phyloP scores from a whole-genome alignment of 192 early-diverging fungal species.

The Allomyces javanicus region DNA sequence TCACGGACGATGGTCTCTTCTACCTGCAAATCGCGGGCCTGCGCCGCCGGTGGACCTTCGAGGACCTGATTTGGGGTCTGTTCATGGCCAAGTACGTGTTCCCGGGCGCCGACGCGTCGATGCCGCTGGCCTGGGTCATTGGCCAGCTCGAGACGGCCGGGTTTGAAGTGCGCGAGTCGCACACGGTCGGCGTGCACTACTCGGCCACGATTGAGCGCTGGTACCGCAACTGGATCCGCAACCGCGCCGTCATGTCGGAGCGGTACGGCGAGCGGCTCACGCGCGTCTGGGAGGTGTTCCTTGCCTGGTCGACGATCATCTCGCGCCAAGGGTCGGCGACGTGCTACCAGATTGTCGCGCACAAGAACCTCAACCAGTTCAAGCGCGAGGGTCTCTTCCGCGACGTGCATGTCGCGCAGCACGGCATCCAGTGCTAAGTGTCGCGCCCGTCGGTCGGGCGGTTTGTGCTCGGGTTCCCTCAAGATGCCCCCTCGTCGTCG shows the following conservation, averaged over 20 bases:
- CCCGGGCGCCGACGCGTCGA: constrained; percentile 94
- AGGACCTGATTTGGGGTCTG: constrained; percentile 74
- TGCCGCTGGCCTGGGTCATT: constrained; percentile 87
- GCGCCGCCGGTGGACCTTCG: constrained; percentile 58
- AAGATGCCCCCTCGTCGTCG: too few relatives aligned
- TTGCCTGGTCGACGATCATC: constrained; percentile 88
- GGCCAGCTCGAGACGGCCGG: constrained; percentile 82
- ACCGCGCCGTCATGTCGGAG: constrained; percentile 61
- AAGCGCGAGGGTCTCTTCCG: constrained; percentile 53
- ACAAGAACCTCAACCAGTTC: constrained; percentile 94
- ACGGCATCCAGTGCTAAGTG: neutral
- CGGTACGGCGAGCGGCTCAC: constrained; percentile 82
- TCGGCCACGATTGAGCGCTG: constrained; percentile 84
- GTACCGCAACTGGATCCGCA: constrained; percentile 96
- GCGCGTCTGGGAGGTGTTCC: constrained; percentile 96
- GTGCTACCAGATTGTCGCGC: constrained; percentile 83
- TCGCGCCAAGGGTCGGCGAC: constrained; percentile 92
- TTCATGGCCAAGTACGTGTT: constrained; percentile 99
- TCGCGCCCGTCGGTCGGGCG: too few relatives aligned
- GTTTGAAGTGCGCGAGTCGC: constrained; percentile 71
- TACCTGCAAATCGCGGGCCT: constrained; percentile 96
- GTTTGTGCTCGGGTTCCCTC: too few relatives aligned
- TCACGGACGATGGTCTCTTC: constrained; percentile 95
- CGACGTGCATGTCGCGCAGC: neutral
- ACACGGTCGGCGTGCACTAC: constrained; percentile 95